Conservation (phyloP, 345 rosid genomes). For the Lepidium aucheri region DNA sequence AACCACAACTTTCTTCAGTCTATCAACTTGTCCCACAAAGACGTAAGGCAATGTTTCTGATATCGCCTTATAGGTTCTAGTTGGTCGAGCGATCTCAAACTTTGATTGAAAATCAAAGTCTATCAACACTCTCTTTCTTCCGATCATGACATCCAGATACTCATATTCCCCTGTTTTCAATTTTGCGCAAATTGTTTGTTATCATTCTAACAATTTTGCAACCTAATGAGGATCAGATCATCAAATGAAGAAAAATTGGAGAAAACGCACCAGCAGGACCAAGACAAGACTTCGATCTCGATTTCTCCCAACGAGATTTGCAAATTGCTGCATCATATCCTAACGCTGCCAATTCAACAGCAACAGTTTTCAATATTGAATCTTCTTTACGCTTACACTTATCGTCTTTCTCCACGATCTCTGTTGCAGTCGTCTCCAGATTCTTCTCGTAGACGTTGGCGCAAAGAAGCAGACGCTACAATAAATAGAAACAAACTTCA, state of each 20-base stretch:
- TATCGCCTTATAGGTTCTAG: slow-evolving; percentile 43
- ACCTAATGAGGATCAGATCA: not conserved
- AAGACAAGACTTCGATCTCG: slow-evolving; percentile 1
- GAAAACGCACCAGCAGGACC: slow-evolving; percentile 48
- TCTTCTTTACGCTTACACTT: slow-evolving; percentile 39
- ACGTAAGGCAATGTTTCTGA: slow-evolving; percentile 50
- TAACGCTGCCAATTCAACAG: slow-evolving; percentile 38
- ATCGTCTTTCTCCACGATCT: slow-evolving; percentile 49
- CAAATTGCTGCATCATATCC: slow-evolving; percentile 72
- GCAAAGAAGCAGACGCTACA: slow-evolving; percentile 48
- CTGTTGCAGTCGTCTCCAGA: slow-evolving; percentile 45
- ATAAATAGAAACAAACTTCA: not conserved
- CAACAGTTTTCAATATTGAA: slow-evolving; percentile 30
- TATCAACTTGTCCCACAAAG: slow-evolving; percentile 62
- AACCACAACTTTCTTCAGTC: slow-evolving; percentile 44
- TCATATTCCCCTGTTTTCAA: slow-evolving; percentile 52
- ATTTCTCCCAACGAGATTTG: slow-evolving; percentile 60
- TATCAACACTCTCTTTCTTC: slow-evolving; percentile 48
- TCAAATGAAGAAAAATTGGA: not conserved
- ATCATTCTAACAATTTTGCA: not conserved
- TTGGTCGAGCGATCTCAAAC: slow-evolving; percentile 66
- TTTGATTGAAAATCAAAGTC: slow-evolving; percentile 72
- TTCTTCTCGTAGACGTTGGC: slow-evolving; percentile 39
- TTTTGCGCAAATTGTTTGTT: not conserved
- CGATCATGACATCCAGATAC: slow-evolving; percentile 51